Conservation (phyloP, 169 alveolate species). For the Pseudocohnilembus persalinus region DNA sequence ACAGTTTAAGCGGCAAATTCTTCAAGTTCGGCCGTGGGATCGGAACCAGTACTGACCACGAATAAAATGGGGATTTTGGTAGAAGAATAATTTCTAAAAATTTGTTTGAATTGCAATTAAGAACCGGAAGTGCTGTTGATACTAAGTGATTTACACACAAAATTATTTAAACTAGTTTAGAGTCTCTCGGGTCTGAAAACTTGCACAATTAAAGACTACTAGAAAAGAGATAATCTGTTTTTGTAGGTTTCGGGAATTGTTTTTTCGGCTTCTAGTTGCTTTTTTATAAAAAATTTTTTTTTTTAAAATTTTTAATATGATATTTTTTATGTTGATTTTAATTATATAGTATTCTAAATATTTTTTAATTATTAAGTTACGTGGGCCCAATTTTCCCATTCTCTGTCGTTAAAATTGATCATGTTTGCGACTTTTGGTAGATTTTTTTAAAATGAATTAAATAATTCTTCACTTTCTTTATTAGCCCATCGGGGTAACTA, state of each 20-base stretch:
- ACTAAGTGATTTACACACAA: conserved; percentile 79
- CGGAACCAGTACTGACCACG: conserved; percentile 91
- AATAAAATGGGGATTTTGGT: conserved; percentile 82
- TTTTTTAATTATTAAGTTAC: conserved; percentile 65
- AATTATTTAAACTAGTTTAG: conserved; percentile 83
- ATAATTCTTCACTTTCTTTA: conserved; percentile 80
- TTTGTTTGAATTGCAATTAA: conserved; percentile 70
- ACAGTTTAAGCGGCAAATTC: conserved; percentile 85
- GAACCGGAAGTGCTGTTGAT: conserved; percentile 78
- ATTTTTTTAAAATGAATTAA: conserved; percentile 72
- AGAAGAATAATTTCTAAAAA: conserved; percentile 68
- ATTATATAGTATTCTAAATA: neutral
- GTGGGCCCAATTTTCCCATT: conserved; percentile 62
- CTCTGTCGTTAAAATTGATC: conserved; percentile 47
- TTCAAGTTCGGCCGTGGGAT: conserved; percentile 90
- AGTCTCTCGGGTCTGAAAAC: conserved; percentile 92
- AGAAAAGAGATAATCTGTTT: conserved; percentile 77
- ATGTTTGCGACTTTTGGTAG: conserved; percentile 65
- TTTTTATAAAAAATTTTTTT: no score
- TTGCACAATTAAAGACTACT: conserved; percentile 81
- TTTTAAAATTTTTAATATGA: neutral
- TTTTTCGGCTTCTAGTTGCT: conserved; percentile 70
- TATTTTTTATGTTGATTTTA: neutral
- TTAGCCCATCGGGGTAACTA: conserved; percentile 81
- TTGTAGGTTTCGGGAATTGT: conserved; percentile 54